Evolutionary conservation across 306 rosid species (phyloP), one percentile per base, ranked within the genome.

Genomic region (Begonia peltatifolia): DNA sequence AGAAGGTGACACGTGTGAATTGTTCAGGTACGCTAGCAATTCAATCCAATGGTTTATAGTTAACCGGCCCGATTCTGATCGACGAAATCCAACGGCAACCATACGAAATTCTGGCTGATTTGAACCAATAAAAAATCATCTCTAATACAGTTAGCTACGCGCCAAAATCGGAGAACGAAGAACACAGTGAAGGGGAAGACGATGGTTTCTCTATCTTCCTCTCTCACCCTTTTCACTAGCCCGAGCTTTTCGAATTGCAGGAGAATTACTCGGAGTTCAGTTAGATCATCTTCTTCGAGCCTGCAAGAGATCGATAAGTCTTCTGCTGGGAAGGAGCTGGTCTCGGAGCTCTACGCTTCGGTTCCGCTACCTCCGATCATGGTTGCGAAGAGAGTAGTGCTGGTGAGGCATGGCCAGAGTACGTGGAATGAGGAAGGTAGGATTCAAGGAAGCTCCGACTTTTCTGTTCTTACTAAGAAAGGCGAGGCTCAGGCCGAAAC

Each of bases 371-470:
- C 74, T 50, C 75, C 75, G 2, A 59, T 80, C 12, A 82, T 52
- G 74, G 58, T 50, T 18, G 70, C 82, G 2, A 89, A 85, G 84
- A 76, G 94, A 55, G 95, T 89, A 46, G 85, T 90, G 38, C 70
- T 85, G 66, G 95, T 90, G 54, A 74, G 97, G 71, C 97, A 90
- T 46, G 95, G 94, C 6, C 92, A 90, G 74, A 90, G 97, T 77
- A 90, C 87, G 13, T 90, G 97, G 97, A 90, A 90, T 36, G 92
- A 83, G 46, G 95, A 90, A 52, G 97, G 95, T 9, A 70, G 95
- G 62, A 89, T 89, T 55, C 95, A 89, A 75, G 97, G 97, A 1
- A 85, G 97, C 76, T 89, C 94, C 49, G 51, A 85, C 62, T 85
- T 80, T 80, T 82, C 95, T 0, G 82, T 80, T 22, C 94, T 89